phyloP scores from a whole-genome alignment of 2,329 filamentous ascomycete species.

The Colletotrichum sp. region DNA sequence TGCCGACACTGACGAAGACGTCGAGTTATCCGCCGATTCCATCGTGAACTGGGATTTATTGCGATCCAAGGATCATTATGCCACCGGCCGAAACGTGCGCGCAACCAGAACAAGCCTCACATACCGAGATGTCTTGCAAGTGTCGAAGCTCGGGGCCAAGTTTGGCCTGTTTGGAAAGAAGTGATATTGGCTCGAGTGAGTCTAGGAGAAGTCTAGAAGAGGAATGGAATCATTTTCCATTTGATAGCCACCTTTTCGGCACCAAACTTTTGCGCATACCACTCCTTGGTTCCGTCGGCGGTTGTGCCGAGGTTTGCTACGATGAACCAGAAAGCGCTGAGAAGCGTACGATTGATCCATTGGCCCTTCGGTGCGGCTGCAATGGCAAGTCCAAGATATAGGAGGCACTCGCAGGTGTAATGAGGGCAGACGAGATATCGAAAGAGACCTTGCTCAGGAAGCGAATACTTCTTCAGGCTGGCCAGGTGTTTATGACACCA shows the following conservation, averaged over 20 bases:
- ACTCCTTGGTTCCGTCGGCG: constrained; percentile 76
- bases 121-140: constrained; percentile 85
- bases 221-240: constrained; percentile 79
- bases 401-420: constrained; percentile 85
- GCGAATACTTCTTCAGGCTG: constrained; percentile 78
- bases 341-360: constrained; percentile 74
- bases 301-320: constrained; percentile 81
- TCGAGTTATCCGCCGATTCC: constrained; percentile 63
- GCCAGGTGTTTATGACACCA: constrained; percentile 74
- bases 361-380: constrained; percentile 72
- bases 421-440: constrained; percentile 80
- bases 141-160: constrained; percentile 75
- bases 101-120: constrained; percentile 74
- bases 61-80: constrained; percentile 49
- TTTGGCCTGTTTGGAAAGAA: constrained; percentile 58
- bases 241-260: constrained; percentile 62
- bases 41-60: constrained; percentile 78
- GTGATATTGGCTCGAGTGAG: constrained; percentile 31
- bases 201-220: constrained; percentile 66
- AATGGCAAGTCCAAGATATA: constrained; percentile 82
- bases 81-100: constrained; percentile 61
- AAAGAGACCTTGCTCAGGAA: constrained; percentile 79
- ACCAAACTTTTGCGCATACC: constrained; percentile 82
- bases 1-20: constrained; percentile 68
- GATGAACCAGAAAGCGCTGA: constrained; percentile 76